A percentile compares a stretch with the other conserved stretches of the same genome.
Evolutionary conservation across 2,329 filamentous ascomycete species (phyloP).

Genomic region (Eutypella sp.): DNA sequence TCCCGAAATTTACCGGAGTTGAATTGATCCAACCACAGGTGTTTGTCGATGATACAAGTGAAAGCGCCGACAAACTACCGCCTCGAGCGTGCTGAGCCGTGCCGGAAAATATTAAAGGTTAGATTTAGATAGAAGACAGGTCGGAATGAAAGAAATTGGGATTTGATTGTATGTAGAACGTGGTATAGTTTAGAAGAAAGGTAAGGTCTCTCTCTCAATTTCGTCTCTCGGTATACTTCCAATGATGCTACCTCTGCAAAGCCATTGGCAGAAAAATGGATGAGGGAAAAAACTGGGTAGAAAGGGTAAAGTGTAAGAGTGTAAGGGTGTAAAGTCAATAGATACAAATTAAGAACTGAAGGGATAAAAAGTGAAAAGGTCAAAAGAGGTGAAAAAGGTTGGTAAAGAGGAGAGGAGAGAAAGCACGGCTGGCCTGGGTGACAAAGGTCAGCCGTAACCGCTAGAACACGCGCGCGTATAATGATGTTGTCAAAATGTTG

Average conservation of each 20-base stretch:
- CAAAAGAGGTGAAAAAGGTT: conserved; percentile 1
- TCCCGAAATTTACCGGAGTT: too few species aligned
- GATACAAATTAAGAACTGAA: conserved; percentile 12
- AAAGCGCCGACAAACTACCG: neutral
- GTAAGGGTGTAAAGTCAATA: conserved; percentile 11
- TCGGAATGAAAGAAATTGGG: neutral
- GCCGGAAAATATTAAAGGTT: neutral
- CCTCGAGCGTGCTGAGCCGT: neutral
- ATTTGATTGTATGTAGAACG: neutral
- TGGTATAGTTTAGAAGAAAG: conserved; percentile 17
- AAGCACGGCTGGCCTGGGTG: conserved; percentile 14
- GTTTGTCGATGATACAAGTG: neutral
- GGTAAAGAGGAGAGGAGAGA: conserved; percentile 6
- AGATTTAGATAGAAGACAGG: too few species aligned
- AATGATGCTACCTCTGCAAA: conserved; percentile 18
- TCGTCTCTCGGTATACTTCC: too few species aligned
- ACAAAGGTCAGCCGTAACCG: neutral
- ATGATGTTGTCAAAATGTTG: conserved; percentile 12
- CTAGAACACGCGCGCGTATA: neutral
- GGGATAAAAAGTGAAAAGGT: conserved; percentile 6
- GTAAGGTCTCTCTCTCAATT: conserved; percentile 7
- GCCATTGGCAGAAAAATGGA: too few species aligned
- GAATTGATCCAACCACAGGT: too few species aligned
- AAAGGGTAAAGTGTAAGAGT: conserved; percentile 11
- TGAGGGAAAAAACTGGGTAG: neutral